Evolutionary conservation across 768 basidiomycete species (phyloP), one percentile per base, ranked within the genome.

Genomic region (Lactarius sanguifluus): DNA sequence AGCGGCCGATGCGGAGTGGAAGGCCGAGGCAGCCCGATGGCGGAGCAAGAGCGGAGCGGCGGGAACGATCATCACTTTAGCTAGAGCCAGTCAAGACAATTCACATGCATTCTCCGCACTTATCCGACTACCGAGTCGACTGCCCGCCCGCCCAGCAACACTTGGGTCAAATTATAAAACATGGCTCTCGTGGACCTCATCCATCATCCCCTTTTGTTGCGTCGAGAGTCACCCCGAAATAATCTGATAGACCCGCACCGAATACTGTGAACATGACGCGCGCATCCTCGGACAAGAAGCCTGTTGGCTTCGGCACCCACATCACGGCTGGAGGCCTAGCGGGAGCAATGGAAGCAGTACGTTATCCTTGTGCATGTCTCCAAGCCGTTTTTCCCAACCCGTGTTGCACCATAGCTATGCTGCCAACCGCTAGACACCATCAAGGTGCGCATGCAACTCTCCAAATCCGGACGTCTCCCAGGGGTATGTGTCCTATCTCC

Each of bases 391-490:
- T 52, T 54, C 28, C 62, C 62, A 43, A 41, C 50, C 38, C 6
- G 6, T 43, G 28, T 16, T n/a, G 9, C 52, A 10, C 36, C 30
- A 34, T 61, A 93, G 91, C 75, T 92, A 66, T 82, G 76, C 73
- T 96, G 95, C 77, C 95, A 96, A 75, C 95, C 95, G 13, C 86
- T 98, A 54, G 97, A 99, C 76, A 98, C 97, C 30, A 98, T 98
- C 82, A 98, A 98, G 81, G 96, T 98, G 71, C 93, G 97, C n/a
- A 99, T 99, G 97, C 97, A 99, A 80, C 87, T 99, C 64, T 92
- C 92, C 65, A 86, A 81, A 77, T 89, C 94, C 12, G 86, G 94
- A 40, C 80, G 81, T 64, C 76, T 82, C 50, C 86, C 91, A 61
- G 97, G 97, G 57, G 97, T 98, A 77, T 75, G 92, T 89, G 3